phyloP scores from a whole-genome alignment of 78 protist genomes.

The Polysphondylium violaceum region DNA sequence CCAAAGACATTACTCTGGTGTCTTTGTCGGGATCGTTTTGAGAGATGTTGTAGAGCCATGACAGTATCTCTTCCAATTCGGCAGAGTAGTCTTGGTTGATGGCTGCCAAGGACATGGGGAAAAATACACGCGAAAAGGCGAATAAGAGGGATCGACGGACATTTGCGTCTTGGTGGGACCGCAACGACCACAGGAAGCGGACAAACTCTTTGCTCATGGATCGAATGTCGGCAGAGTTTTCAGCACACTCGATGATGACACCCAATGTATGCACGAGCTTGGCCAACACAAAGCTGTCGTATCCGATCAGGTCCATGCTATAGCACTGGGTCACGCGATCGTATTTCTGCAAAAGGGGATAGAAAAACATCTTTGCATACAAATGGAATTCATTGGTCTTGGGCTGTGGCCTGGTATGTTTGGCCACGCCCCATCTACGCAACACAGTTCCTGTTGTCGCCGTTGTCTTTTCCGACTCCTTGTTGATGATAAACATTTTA shows the following conservation, averaged over 20 bases:
- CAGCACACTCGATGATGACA: conserved; percentile 59
- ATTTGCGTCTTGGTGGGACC: conserved; percentile 28
- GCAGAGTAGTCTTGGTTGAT: conserved; percentile 50
- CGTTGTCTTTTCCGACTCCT: too few relatives aligned
- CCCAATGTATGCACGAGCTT: conserved; percentile 32
- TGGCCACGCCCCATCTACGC: conserved; percentile 49
- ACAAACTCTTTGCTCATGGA: conserved; percentile 26
- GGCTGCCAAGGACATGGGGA: background rate
- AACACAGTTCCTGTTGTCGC: too few relatives aligned
- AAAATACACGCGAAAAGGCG: conserved; percentile 47
- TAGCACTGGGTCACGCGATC: conserved; percentile 63
- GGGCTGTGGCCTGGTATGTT: conserved; percentile 21
- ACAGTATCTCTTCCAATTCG: conserved; percentile 43
- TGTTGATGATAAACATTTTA: background rate
- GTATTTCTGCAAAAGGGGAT: conserved; percentile 26
- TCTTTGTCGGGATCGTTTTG: conserved; percentile 65
- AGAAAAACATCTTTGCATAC: conserved; percentile 24
- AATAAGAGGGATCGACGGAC: conserved; percentile 35
- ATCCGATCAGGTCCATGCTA: conserved; percentile 20
- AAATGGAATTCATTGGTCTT: conserved; percentile 33
- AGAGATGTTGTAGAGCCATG: conserved; percentile 20
- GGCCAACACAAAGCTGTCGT: conserved; percentile 17
- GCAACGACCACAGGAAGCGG: conserved; percentile 19
- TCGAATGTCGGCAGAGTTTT: conserved; percentile 15
- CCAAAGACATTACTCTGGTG: conserved; percentile 57